A percentile compares a stretch with the other conserved stretches of the same genome.
Conservation (phyloP, 345 rosid genomes). For the Moricandia moricandioides region DNA sequence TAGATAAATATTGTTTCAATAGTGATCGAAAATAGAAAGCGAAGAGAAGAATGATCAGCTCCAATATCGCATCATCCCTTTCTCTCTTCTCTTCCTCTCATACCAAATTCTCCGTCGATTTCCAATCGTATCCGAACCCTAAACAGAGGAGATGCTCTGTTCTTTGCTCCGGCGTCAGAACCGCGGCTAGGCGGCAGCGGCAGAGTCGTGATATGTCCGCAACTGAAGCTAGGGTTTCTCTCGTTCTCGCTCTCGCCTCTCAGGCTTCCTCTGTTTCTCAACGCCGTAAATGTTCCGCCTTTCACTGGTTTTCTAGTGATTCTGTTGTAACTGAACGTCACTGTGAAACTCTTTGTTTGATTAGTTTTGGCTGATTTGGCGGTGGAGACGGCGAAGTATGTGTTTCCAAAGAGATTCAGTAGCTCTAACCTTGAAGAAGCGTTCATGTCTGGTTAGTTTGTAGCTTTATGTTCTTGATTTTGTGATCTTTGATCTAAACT, state of each 20-base stretch:
- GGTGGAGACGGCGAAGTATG: constrained; percentile 65
- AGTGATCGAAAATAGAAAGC: background rate
- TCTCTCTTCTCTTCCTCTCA: constrained; percentile 34
- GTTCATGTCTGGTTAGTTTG: constrained; percentile 63
- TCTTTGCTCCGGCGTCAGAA: constrained; percentile 27
- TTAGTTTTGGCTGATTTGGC: constrained; percentile 72
- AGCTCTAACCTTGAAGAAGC: constrained; percentile 79
- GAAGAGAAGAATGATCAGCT: constrained; percentile 19
- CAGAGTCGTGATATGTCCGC: constrained; percentile 53
- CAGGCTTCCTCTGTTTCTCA: constrained; percentile 62
- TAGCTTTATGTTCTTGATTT: background rate
- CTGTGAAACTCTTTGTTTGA: background rate
- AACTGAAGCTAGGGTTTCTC: constrained; percentile 71
- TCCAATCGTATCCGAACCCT: background rate
- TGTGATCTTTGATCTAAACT: background rate
- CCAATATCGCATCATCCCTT: constrained; percentile 13
- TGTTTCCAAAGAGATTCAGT: constrained; percentile 72
- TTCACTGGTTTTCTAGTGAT: background rate
- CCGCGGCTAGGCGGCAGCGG: constrained; percentile 29
- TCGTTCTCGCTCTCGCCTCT: constrained; percentile 75
- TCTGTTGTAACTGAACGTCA: background rate
- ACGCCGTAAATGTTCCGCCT: constrained; percentile 63
- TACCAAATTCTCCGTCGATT: constrained; percentile 8
- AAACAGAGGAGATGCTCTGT: constrained; percentile 16
- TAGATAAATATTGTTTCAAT: no score